Base-by-base conservation (phyloP, 352 stramenopile genomes). In the Thraustochytrium striatum region DNA sequence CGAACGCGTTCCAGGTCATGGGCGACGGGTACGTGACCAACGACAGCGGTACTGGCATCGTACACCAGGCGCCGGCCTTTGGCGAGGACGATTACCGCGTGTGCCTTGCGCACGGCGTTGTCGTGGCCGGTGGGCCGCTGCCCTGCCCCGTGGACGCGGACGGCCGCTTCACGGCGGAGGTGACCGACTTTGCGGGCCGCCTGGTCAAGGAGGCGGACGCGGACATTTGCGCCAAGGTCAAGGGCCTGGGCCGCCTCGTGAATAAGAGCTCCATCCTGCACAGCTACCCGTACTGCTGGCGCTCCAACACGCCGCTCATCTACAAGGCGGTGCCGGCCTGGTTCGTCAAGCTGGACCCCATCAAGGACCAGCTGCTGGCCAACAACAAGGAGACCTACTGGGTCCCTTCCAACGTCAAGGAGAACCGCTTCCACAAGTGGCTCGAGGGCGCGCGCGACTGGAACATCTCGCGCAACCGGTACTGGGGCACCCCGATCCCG, bases 341-440 rank as follows among this genome's bases (percentile, higher is more conserved):
- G 96, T 99, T 99, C 79, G 91, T 99, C 28, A 97, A 96, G 81
- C 96, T 99, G 11, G 95, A 98, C 83, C 90, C 93, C 79, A 98
- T 99, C 82, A 95, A 96, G 58, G 94, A 99, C 61, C 90, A 94
- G 91, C 84, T 96, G 30, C 81, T 96, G 1, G 85, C 79, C 1
- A 95, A 95, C 85, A 97, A 97, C 82, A 85, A 88, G 53, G 69
- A 93, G 82, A 95, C 91, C 0, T 92, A 96, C 83, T 96, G 91
- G 91, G 91, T 95, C 0, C 87, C 87, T 2, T 28, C 84, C 9
- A 87, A 92, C 83, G 96, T 99, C 38, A 96, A 99, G 87, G 95
- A 99, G 84, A 98, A 98, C 82, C 92, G 97, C 36, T 99, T 99
- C 86, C 96, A 99, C 88, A 99, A 99, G 86, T 99, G 97, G 97